These are phyloP conservation scores for Neurospora sublineolata DNA, from an alignment of 495 filamentous ascomycete genomes.

Conservation along the genomic window DNA sequence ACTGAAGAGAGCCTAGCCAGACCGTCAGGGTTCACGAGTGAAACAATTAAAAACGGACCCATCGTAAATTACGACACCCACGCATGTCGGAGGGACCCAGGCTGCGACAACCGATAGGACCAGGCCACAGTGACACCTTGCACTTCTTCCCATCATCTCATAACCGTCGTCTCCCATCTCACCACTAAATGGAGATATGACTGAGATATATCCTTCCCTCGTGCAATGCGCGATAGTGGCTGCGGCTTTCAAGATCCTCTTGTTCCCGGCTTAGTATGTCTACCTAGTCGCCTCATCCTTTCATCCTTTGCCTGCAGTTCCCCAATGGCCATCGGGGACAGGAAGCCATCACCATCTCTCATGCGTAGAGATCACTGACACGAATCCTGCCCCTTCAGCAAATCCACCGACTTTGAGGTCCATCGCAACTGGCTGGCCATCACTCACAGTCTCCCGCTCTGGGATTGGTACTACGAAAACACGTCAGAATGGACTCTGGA, in stretches of 20 bases:
- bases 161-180: neutral
- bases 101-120: neutral
- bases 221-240: conserved; percentile 78
- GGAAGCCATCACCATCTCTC: neutral
- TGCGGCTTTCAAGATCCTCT: conserved; percentile 81
- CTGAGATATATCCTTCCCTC: conserved; percentile 72
- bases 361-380: conserved; percentile 1
- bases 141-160: neutral
- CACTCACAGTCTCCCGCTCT: conserved; percentile 73
- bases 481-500: conserved; percentile 98
- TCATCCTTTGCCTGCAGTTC: neutral
- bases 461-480: conserved; percentile 93
- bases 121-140: neutral
- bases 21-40: neutral
- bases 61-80: neutral
- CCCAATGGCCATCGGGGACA: no score
- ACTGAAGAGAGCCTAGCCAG: neutral
- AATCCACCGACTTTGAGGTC: conserved; percentile 98
- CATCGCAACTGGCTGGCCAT: conserved; percentile 97
- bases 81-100: no score
- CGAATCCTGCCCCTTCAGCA: conserved; percentile 41
- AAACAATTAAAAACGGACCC: neutral
- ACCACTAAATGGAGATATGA: conserved; percentile 43
- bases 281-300: neutral
- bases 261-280: conserved; percentile 93